A percentile compares a stretch with the other conserved stretches of the same genome.
Conservation (phyloP, 1,284 basidiomycete species). For the Ganoderma meredithae region DNA sequence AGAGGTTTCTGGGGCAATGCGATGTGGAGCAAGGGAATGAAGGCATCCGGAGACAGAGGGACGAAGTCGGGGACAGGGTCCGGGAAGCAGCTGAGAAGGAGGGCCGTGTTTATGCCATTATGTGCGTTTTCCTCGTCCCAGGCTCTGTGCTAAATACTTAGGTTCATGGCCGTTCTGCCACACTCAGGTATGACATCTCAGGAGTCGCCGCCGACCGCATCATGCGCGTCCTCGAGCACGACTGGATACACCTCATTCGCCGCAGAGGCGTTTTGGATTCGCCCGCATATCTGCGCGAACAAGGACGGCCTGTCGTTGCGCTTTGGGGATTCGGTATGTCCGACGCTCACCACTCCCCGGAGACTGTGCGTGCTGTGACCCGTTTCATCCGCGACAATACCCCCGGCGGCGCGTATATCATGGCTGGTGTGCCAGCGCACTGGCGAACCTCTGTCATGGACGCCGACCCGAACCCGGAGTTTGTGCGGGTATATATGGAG, state of each 20-base stretch:
- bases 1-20: slow-evolving; percentile 73
- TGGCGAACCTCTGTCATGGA: slow-evolving; percentile 75
- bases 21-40: slow-evolving; percentile 59
- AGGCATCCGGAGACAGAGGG: slow-evolving; percentile 65
- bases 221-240: slow-evolving; percentile 62
- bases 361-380: slow-evolving; percentile 60
- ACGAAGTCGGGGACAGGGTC: slow-evolving; percentile 75
- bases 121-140: slow-evolving; percentile 53
- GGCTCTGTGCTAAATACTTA: background rate
- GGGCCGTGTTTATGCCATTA: slow-evolving; percentile 79
- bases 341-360: slow-evolving; percentile 67
- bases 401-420: slow-evolving; percentile 76
- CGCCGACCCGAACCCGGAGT: slow-evolving; percentile 69
- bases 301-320: slow-evolving; percentile 69
- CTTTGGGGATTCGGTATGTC: slow-evolving; percentile 79
- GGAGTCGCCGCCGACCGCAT: slow-evolving; percentile 69
- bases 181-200: slow-evolving; percentile 76
- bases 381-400: slow-evolving; percentile 63
- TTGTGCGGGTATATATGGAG: slow-evolving; percentile 69
- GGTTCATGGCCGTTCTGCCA: background rate
- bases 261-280: slow-evolving; percentile 69
- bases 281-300: slow-evolving; percentile 73
- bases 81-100: slow-evolving; percentile 77
- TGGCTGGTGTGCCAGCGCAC: slow-evolving; percentile 70
- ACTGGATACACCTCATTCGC: slow-evolving; percentile 73